A percentile compares a stretch with the other conserved stretches of the same genome.
Evolutionary conservation across 306 rosid species (phyloP).

Genomic region (Sindora glabra): DNA sequence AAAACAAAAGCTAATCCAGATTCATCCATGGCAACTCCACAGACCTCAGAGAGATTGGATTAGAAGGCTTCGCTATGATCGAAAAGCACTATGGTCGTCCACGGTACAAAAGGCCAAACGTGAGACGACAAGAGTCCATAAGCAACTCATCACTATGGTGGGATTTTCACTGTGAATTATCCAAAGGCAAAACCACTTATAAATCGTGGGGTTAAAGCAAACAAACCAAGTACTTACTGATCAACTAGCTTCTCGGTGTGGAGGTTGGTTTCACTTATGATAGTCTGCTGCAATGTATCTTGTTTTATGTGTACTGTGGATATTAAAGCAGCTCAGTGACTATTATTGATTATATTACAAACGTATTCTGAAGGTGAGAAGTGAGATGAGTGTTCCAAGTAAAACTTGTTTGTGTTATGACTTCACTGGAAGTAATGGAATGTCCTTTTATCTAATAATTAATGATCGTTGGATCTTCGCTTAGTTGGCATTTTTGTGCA

Average conservation of each 20-base stretch:
- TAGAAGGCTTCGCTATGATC: slow-evolving; percentile 25
- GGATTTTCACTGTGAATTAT: not conserved
- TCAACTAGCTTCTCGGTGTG: not conserved
- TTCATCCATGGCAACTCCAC: not conserved
- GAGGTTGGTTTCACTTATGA: no score
- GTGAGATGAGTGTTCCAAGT: no score
- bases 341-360: no score
- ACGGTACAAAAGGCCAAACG: not conserved
- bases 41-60: not conserved
- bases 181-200: not conserved
- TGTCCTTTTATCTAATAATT: no score
- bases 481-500: no score
- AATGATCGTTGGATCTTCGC: no score
- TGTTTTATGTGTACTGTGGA: not conserved
- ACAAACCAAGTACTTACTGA: not conserved
- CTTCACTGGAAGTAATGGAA: no score
- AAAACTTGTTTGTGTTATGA: no score
- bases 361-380: no score
- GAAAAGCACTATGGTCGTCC: slow-evolving; percentile 1
- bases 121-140: not conserved
- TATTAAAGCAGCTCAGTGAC: no score
- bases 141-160: not conserved
- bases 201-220: not conserved
- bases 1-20: not conserved
- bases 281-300: no score